Evolutionary conservation across 129 eudicot genomes (phyloP), one percentile per base, ranked within the genome.

Genomic region (Centaurea solstitialis): DNA sequence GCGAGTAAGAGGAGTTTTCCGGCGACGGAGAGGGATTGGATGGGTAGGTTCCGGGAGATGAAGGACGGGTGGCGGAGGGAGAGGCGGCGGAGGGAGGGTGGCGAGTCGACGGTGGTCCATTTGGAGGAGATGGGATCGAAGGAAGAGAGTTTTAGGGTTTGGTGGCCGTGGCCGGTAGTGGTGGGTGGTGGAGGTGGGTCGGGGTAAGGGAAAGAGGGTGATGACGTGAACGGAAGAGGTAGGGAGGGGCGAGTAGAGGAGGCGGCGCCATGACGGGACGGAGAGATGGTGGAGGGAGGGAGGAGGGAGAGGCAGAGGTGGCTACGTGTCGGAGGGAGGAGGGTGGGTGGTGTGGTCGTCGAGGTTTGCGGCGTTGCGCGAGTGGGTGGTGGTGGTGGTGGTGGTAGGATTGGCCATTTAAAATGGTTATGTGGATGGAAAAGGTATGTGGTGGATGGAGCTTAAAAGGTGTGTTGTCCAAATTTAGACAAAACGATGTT

Each of bases 191-290:
- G n/a, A n/a, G n/a, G n/a, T n/a, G n/a, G n/a, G n/a, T n/a, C n/a
- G n/a, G n/a, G n/a, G n/a, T n/a, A n/a, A n/a, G n/a, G n/a, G n/a
- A n/a, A n/a, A n/a, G n/a, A n/a, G n/a, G n/a, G n/a, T n/a, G n/a
- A n/a, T n/a, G n/a, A n/a, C n/a, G n/a, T n/a, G 97, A n/a, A n/a
- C n/a, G n/a, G n/a, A n/a, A n/a, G n/a, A n/a, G n/a, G n/a, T n/a
- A n/a, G n/a, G n/a, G n/a, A n/a, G n/a, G n/a, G n/a, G n/a, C n/a
- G n/a, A n/a, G n/a, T 89, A 89, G n/a, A 93, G 75, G 17, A 88
- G 88, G 38, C 81, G 87, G 23, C 98, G 94, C 98, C 98, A 93
- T 26, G 84, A 83, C 91, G 91, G 30, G 91, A 94, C 41, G 89
- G 83, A 83, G 70, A 89, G 15, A 93, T 83, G 21, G 45, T 57